phyloP scores from a whole-genome alignment of 331 rosid genomes.

The Cydonia oblonga region DNA sequence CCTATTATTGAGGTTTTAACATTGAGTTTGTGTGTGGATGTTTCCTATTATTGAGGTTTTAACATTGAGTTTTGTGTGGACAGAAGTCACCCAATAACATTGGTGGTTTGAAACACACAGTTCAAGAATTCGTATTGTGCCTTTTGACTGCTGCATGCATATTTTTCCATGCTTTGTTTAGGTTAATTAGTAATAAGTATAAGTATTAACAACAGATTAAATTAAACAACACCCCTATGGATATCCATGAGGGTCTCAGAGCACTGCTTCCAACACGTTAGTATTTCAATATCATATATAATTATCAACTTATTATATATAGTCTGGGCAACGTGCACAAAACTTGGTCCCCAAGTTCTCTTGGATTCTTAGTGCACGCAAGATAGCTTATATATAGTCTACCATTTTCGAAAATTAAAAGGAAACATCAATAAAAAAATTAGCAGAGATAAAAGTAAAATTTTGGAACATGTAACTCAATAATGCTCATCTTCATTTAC shows the following conservation, averaged over 20 bases:
- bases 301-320: not conserved
- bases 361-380: not conserved
- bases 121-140: conserved; percentile 21
- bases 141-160: not conserved
- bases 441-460: not conserved
- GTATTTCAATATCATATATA: not conserved
- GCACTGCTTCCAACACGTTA: not conserved
- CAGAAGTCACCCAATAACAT: conserved; percentile 1
- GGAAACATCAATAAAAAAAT: not conserved
- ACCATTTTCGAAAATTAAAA: not conserved
- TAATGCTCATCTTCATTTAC: not conserved
- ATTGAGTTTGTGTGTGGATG: not conserved
- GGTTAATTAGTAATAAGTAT: not conserved
- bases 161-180: not conserved
- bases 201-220: not conserved
- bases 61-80: not conserved
- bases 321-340: not conserved
- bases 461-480: not conserved
- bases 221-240: not conserved
- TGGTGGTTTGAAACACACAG: conserved; percentile 13
- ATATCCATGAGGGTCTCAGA: not conserved
- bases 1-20: conserved; percentile 7
- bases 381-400: conserved; percentile 2
- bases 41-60: not conserved
- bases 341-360: conserved; percentile 6